Evolutionary conservation across 2,329 filamentous ascomycete genomes (phyloP).

Genomic region (Epichloe sibirici): DNA sequence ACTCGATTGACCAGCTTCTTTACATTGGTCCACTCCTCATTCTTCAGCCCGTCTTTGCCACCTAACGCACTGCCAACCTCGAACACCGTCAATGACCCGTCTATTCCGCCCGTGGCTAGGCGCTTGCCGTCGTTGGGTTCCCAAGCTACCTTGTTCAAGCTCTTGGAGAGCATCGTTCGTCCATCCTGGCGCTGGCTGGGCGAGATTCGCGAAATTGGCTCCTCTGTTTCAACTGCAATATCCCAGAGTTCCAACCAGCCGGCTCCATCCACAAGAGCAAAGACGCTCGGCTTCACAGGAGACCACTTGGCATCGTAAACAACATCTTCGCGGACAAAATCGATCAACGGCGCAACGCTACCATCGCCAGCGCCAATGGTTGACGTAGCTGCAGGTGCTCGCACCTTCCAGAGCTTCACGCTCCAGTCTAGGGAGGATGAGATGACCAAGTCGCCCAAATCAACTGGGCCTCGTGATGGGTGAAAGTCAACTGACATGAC

Average conservation of each 20-base stretch:
- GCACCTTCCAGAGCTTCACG: conserved; percentile 92
- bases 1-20: conserved; percentile 77
- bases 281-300: conserved; percentile 84
- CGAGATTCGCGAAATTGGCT: conserved; percentile 70
- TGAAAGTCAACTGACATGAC: conserved; percentile 97
- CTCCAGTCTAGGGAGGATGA: conserved; percentile 94
- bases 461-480: conserved; percentile 79
- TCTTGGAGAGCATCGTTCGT: conserved; percentile 62
- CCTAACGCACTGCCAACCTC: conserved; percentile 76
- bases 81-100: conserved; percentile 82
- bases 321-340: conserved; percentile 88
- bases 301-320: conserved; percentile 97
- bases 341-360: conserved; percentile 61
- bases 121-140: conserved; percentile 79
- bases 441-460: conserved; percentile 86
- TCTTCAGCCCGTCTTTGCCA: conserved; percentile 69
- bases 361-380: conserved; percentile 42
- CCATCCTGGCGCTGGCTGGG: conserved; percentile 56
- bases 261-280: conserved; percentile 85
- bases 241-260: conserved; percentile 94
- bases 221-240: conserved; percentile 81
- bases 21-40: conserved; percentile 85
- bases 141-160: conserved; percentile 90
- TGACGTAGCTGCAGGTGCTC: conserved; percentile 62
- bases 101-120: conserved; percentile 81